A percentile compares a stretch with the other conserved stretches of the same genome.
These are phyloP conservation scores for Phytopythium sindhum DNA, from an alignment of 352 stramenopile genomes.

Conservation along the genomic window DNA sequence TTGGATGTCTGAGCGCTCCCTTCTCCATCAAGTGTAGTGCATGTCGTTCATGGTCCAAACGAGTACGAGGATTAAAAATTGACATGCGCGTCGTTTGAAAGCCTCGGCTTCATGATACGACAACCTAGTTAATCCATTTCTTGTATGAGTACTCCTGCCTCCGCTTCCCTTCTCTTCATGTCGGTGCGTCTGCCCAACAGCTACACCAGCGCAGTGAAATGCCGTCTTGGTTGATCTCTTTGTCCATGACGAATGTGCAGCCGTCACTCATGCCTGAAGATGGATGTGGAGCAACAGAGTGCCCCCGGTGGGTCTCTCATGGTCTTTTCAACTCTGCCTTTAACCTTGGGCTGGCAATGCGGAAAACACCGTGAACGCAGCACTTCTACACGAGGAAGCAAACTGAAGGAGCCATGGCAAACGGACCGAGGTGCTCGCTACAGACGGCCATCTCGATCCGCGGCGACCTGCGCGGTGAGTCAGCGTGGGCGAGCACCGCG, in stretches of 20 bases:
- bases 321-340: too few species aligned
- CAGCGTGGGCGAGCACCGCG: slow-evolving; percentile 6
- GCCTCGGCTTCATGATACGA: slow-evolving; percentile 65
- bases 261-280: too few species aligned
- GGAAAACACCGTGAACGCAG: too few species aligned
- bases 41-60: slow-evolving; percentile 3
- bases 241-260: neutral
- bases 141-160: slow-evolving; percentile 55
- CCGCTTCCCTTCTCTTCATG: neutral
- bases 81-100: slow-evolving; percentile 84
- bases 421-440: slow-evolving; percentile 11
- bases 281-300: too few species aligned
- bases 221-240: too few species aligned
- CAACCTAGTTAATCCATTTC: slow-evolving; percentile 80
- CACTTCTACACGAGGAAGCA: too few species aligned
- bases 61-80: slow-evolving; percentile 66
- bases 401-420: neutral
- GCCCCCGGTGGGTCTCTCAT: too few species aligned
- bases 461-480: slow-evolving; percentile 13
- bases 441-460: slow-evolving; percentile 22
- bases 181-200: neutral
- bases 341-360: too few species aligned
- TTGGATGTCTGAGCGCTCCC: slow-evolving; percentile 48
- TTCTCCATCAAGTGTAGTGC: slow-evolving; percentile 1
- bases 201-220: too few species aligned